Evolutionary conservation across 495 filamentous ascomycete genomes (phyloP), one percentile per base, ranked within the genome.

Genomic region (Xylaria longipes): DNA sequence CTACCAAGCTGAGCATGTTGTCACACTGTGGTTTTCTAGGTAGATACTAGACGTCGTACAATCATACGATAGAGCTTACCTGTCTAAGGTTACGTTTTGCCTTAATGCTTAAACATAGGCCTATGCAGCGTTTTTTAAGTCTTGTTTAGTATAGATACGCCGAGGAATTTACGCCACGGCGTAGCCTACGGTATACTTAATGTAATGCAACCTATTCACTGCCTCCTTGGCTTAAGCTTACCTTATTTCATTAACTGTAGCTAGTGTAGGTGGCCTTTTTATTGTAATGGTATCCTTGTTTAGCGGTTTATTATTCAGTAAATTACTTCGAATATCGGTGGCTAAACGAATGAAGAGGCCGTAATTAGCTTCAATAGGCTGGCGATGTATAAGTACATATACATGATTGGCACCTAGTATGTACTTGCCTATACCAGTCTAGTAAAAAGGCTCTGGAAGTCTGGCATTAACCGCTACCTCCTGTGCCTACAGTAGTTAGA

Each of bases 21-120:
- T 64, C 60, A 70, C 68, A 70, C 68, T 46, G 46, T 58, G 52
- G 56, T 31, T 70, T 45, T 56, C 46, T 9, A 39, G 56, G 52
- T 52, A 60, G 56, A 61, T 52, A 60, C 11, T 14, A 56, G 43
- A 61, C 56, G 67, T 46, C 39, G 33, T 37, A 60, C 33, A 20
- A 9, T 60, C 22, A 56, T 60, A 37, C 31, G 17, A n/a, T 60
- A n/a, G 31, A 60, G 57, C 57, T 60, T 37, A 37, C 57, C 31
- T 39, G 57, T 37, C 25, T n/a, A n/a, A n/a, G n/a, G n/a, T 56
- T 56, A 35, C 57, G 57, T 60, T 60, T 37, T n/a, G 33, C 6
- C 57, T 22, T 22, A 15, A 37, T 60, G 33, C 57, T n/a, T 3
- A n/a, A 35, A 60, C 8, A 60, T 60, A 56, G 31, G 2, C 14